Conservation (phyloP, 2,329 filamentous ascomycete species). For the Zasmidium cellare region DNA sequence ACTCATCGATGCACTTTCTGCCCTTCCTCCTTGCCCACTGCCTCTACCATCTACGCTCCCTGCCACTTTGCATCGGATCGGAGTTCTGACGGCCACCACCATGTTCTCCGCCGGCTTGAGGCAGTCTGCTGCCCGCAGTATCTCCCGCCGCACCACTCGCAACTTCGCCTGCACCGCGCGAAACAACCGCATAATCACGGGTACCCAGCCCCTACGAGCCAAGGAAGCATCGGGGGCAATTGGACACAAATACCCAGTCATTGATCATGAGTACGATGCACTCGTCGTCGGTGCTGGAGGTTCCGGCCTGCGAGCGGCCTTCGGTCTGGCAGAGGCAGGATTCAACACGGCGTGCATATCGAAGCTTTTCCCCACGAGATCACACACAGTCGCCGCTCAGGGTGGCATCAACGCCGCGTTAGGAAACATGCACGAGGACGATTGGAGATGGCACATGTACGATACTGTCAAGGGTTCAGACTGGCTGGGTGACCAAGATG, state of each 20-base stretch:
- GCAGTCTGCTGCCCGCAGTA: slow-evolving; percentile 33
- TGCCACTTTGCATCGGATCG: not conserved
- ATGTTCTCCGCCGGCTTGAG: slow-evolving; percentile 40
- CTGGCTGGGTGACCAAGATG: slow-evolving; percentile 96
- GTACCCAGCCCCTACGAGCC: slow-evolving; percentile 77
- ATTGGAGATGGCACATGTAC: slow-evolving; percentile 99
- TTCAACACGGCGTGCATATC: slow-evolving; percentile 87
- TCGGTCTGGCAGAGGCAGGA: slow-evolving; percentile 82
- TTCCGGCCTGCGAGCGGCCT: slow-evolving; percentile 74
- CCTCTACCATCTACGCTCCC: not conserved
- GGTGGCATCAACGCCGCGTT: slow-evolving; percentile 87
- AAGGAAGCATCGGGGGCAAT: slow-evolving; percentile 90
- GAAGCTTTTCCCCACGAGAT: slow-evolving; percentile 83
- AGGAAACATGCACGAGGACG: slow-evolving; percentile 96
- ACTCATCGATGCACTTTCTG: not conserved
- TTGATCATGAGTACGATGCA: slow-evolving; percentile 99
- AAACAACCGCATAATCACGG: slow-evolving; percentile 77
- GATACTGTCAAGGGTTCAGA: slow-evolving; percentile 97
- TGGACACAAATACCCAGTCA: slow-evolving; percentile 88
- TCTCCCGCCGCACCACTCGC: slow-evolving; percentile 45
- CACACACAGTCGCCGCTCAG: slow-evolving; percentile 74
- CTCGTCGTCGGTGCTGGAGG: slow-evolving; percentile 87
- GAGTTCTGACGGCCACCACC: slow-evolving; percentile 13
- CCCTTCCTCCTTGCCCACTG: not conserved
- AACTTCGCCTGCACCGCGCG: slow-evolving; percentile 85